phyloP scores from a whole-genome alignment of 1,284 basidiomycete genomes.

The Rhodotorula glutinis region DNA sequence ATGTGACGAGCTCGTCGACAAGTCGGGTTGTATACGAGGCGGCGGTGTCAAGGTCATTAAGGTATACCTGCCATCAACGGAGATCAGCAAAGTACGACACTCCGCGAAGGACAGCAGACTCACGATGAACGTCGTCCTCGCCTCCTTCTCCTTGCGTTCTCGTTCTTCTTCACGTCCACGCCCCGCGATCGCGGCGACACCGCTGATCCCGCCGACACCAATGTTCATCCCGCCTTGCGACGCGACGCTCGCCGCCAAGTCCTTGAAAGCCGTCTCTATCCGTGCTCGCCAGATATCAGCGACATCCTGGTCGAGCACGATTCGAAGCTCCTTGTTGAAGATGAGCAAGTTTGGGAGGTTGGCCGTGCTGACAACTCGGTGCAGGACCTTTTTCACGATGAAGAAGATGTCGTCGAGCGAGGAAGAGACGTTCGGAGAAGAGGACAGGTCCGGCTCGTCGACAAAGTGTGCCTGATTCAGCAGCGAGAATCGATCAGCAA shows the following conservation, averaged over 20 bases:
- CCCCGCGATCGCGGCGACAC: constrained; percentile 46
- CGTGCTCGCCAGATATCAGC: constrained; percentile 71
- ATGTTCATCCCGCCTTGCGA: constrained; percentile 1
- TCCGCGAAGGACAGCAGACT: constrained; percentile 50
- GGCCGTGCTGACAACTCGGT: constrained; percentile 64
- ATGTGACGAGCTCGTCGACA: constrained; percentile 63
- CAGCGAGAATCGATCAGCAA: too few relatives aligned
- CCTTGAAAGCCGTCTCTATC: constrained; percentile 77
- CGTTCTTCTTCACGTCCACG: constrained; percentile 50
- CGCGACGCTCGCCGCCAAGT: constrained; percentile 14
- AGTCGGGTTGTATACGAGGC: constrained; percentile 79
- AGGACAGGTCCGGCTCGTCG: constrained; percentile 61
- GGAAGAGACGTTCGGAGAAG: constrained; percentile 59
- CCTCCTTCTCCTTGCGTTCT: constrained; percentile 74
- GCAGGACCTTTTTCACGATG: constrained; percentile 76
- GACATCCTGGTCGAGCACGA: constrained; percentile 76
- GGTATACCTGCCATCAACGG: constrained; percentile 59
- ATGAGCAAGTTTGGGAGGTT: constrained; percentile 60
- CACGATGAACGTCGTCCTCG: constrained; percentile 73
- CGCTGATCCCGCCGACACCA: constrained; percentile 45
- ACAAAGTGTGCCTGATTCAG: constrained; percentile 54
- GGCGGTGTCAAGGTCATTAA: constrained; percentile 86
- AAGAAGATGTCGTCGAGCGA: constrained; percentile 93
- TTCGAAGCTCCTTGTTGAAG: constrained; percentile 62
- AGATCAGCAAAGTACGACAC: neutral